Conservation (phyloP, 768 basidiomycete genomes). For the Brasilioporus rufonigricans region DNA sequence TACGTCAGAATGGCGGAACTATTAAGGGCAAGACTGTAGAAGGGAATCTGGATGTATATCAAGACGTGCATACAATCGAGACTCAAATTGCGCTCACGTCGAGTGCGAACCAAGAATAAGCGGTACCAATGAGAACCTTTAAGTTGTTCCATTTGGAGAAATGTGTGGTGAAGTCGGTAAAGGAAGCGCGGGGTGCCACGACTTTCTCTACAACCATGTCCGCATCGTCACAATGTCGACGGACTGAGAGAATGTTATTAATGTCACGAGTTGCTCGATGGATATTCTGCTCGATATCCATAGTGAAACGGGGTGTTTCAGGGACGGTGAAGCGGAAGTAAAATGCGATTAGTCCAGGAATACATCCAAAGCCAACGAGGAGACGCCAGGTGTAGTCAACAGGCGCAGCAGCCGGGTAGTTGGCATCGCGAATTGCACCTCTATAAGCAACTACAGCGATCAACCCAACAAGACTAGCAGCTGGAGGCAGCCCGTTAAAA, state of each 20-base stretch:
- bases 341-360: conserved; percentile 75
- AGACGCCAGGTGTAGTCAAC: conserved; percentile 85
- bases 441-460: conserved; percentile 66
- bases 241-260: conserved; percentile 52
- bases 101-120: conserved; percentile 90
- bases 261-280: conserved; percentile 72
- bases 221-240: conserved; percentile 38
- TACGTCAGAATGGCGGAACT: conserved; percentile 69
- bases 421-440: conserved; percentile 43
- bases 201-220: conserved; percentile 39
- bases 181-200: conserved; percentile 61
- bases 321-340: conserved; percentile 92
- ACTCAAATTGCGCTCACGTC: conserved; percentile 47
- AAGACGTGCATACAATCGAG: neutral
- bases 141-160: conserved; percentile 75
- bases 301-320: conserved; percentile 87
- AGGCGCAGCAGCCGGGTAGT: conserved; percentile 38
- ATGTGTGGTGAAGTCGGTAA: conserved; percentile 61
- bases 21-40: conserved; percentile 86
- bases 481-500: conserved; percentile 29
- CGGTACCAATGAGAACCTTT: conserved; percentile 72
- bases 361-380: conserved; percentile 80
- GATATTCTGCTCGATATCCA: conserved; percentile 84
- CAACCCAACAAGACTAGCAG: conserved; percentile 64
- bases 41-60: conserved; percentile 58